These are phyloP conservation scores for Cunninghamia lanceolata DNA, from an alignment of 75 land plant species.

Conservation along the genomic window DNA sequence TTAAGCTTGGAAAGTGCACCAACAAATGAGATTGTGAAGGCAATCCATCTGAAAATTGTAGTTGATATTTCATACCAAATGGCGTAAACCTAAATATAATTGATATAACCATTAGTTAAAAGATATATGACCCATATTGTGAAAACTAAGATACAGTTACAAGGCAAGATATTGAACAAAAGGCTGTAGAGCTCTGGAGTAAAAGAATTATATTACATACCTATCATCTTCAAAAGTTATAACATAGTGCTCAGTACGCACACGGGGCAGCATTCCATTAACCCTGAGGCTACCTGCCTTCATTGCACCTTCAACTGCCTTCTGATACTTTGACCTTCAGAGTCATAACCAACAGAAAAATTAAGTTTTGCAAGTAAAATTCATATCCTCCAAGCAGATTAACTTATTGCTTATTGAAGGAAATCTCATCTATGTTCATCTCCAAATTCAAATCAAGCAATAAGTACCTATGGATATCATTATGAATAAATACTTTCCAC, in stretches of 20 bases:
- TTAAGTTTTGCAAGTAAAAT: not conserved
- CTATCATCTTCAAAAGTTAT: slow-evolving; percentile 97
- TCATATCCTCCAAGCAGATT: not conserved
- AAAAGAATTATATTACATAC: slow-evolving; percentile 28
- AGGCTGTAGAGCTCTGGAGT: not conserved
- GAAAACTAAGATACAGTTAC: not conserved
- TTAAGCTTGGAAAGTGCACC: slow-evolving; percentile 97
- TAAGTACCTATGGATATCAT: not conserved
- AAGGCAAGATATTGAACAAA: not conserved
- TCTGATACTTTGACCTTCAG: slow-evolving; percentile 93
- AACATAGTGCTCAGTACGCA: slow-evolving; percentile 73
- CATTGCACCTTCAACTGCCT: slow-evolving; percentile 91
- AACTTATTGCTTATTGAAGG: not conserved
- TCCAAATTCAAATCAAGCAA: not conserved
- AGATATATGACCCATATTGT: not conserved
- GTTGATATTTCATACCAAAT: slow-evolving; percentile 89
- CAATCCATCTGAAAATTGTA: slow-evolving; percentile 77
- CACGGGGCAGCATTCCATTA: slow-evolving; percentile 70
- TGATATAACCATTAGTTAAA: not conserved
- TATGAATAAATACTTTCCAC: not conserved
- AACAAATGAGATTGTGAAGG: slow-evolving; percentile 75
- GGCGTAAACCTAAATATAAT: slow-evolving; percentile 67
- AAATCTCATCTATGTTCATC: not conserved
- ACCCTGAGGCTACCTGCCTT: slow-evolving; percentile 58
- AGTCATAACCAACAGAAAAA: not conserved